Evolutionary conservation across 768 basidiomycete species (phyloP).

Genomic region (Tulasnella sp.): DNA sequence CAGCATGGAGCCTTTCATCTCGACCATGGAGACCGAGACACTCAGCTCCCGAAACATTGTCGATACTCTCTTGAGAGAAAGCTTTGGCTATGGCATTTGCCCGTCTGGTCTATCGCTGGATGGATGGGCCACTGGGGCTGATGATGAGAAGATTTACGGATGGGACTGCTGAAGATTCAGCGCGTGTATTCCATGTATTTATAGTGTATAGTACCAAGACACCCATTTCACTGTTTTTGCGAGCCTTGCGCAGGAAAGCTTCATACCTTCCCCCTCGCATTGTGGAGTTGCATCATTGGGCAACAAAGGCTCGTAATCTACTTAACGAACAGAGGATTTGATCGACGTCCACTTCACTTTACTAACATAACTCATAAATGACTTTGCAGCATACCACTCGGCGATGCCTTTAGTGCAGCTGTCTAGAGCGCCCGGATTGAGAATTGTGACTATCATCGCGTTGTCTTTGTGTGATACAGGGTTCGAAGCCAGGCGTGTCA

Average conservation of each 20-base stretch:
- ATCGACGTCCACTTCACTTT: too few relatives aligned
- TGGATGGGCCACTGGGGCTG: background rate
- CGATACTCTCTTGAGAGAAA: slow-evolving; percentile 61
- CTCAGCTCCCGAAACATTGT: slow-evolving; percentile 73
- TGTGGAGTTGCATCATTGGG: too few relatives aligned
- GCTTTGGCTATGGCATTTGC: slow-evolving; percentile 63
- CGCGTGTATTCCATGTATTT: background rate
- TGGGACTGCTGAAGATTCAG: slow-evolving; percentile 6
- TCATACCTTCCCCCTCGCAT: too few relatives aligned
- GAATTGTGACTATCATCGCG: too few relatives aligned
- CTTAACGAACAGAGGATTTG: too few relatives aligned
- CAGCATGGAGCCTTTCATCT: slow-evolving; percentile 84
- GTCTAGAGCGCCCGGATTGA: too few relatives aligned
- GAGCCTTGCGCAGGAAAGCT: background rate
- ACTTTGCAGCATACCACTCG: too few relatives aligned
- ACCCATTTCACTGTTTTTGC: background rate
- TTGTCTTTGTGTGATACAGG: too few relatives aligned
- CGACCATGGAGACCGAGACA: slow-evolving; percentile 92
- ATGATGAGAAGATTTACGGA: slow-evolving; percentile 6
- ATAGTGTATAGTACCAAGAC: background rate
- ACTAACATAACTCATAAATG: too few relatives aligned
- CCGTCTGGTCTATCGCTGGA: background rate
- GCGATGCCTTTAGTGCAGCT: too few relatives aligned
- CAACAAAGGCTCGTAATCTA: too few relatives aligned
- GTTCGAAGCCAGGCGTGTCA: too few relatives aligned